Percentiles rank a stretch among this genome's conserved stretches.
Evolutionary conservation across 2,329 filamentous ascomycete genomes (phyloP).

Genomic region (Talaromyces funiculosus): DNA sequence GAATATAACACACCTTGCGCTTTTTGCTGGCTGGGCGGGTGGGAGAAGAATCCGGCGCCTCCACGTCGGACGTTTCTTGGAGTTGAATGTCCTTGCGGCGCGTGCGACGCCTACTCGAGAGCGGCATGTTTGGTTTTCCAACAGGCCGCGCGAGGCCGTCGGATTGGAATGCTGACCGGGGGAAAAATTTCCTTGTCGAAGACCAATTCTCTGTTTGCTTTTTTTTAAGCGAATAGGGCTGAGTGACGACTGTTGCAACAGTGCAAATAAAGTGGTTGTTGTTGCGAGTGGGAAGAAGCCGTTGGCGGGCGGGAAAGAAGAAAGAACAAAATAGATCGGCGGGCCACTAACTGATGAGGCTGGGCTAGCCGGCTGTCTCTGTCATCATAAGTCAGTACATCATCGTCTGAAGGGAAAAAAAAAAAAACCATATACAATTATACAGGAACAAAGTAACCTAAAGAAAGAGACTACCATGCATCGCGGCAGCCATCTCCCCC

Average conservation of each 20-base stretch:
- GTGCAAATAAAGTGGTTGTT: not conserved
- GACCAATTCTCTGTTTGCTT: not conserved
- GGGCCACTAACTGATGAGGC: not conserved
- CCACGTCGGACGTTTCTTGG: conserved; percentile 41
- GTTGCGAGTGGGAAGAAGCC: not conserved
- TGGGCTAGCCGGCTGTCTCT: not conserved
- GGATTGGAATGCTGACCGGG: not conserved
- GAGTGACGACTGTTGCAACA: not conserved
- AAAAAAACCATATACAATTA: not conserved
- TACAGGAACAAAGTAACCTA: too few relatives aligned
- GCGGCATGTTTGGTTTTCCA: conserved; percentile 31
- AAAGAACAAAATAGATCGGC: conserved; percentile 9
- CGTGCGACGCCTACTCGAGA: conserved; percentile 40
- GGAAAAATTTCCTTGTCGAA: not conserved
- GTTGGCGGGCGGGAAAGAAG: conserved; percentile 4
- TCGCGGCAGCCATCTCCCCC: not conserved
- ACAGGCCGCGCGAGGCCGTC: not conserved
- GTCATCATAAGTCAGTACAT: not conserved
- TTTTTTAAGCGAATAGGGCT: not conserved
- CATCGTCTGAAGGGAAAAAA: not conserved
- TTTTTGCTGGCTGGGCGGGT: conserved; percentile 44
- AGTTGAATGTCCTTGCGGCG: conserved; percentile 42
- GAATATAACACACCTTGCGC: conserved; percentile 38
- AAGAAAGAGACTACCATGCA: too few relatives aligned
- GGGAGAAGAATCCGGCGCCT: conserved; percentile 44